Percentiles rank a stretch among this genome's conserved stretches.
Evolutionary conservation across 2,329 filamentous ascomycete genomes (phyloP).

Genomic region (Exophiala aquamarina): DNA sequence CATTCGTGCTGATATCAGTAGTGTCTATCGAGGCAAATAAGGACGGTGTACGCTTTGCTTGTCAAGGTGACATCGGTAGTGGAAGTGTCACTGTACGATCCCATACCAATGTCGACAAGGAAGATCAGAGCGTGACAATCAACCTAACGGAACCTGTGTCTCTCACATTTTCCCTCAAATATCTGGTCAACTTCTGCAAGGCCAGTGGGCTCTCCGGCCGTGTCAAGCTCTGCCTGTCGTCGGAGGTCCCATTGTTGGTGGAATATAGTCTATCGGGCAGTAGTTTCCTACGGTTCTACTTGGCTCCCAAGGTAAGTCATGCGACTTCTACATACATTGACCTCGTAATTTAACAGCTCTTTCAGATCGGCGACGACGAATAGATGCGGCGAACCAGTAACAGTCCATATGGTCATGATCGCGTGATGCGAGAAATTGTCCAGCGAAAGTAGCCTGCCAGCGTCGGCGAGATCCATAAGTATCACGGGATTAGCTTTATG

Average conservation of each 20-base stretch:
- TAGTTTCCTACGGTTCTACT: constrained; percentile 94
- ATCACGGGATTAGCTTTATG: background rate
- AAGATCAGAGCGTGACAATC: constrained; percentile 81
- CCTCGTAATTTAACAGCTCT: constrained; percentile 35
- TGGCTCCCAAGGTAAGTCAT: constrained; percentile 84
- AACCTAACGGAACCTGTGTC: constrained; percentile 88
- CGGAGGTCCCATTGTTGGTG: constrained; percentile 92
- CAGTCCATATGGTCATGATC: background rate
- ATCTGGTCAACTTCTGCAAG: constrained; percentile 99
- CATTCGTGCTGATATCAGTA: constrained; percentile 38
- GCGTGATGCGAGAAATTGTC: constrained; percentile 2
- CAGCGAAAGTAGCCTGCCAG: background rate
- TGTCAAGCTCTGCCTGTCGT: constrained; percentile 92
- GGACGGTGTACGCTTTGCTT: constrained; percentile 94
- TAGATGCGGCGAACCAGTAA: constrained; percentile 30
- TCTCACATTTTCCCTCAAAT: constrained; percentile 97
- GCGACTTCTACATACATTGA: background rate
- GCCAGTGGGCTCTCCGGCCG: constrained; percentile 76
- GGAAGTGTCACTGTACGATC: constrained; percentile 88
- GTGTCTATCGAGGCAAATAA: constrained; percentile 95
- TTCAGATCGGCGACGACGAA: constrained; percentile 63
- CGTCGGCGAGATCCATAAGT: background rate
- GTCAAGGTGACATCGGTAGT: constrained; percentile 92
- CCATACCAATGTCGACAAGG: constrained; percentile 87
- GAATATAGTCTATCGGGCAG: constrained; percentile 81